Evolutionary conservation across 2,329 filamentous ascomycete species (phyloP).

Genomic region (Nigrograna mackinnonii): DNA sequence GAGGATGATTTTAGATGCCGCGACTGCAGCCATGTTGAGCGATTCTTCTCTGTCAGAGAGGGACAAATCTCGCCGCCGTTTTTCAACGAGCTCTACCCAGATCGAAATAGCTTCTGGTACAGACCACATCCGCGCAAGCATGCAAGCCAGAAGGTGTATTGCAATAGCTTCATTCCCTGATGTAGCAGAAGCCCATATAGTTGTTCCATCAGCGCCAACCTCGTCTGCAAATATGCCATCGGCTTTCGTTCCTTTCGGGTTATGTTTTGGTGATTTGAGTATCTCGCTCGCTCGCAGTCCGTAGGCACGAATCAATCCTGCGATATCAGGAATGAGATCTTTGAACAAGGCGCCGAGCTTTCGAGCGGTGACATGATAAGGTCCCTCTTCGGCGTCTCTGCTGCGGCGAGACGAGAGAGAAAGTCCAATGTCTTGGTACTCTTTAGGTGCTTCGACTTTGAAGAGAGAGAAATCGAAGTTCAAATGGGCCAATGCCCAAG

Average conservation of each 20-base stretch:
- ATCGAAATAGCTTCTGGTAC: slow-evolving; percentile 31
- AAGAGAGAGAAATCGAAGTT: slow-evolving; percentile 51
- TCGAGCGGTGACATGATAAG: slow-evolving; percentile 41
- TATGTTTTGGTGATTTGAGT: neutral
- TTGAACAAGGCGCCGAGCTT: slow-evolving; percentile 47
- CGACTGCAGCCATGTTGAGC: neutral
- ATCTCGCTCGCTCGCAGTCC: slow-evolving; percentile 31
- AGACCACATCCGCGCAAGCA: slow-evolving; percentile 38
- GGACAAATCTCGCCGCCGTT: slow-evolving; percentile 8
- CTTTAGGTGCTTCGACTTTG: slow-evolving; percentile 45
- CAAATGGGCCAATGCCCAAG: slow-evolving; percentile 21
- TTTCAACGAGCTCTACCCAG: slow-evolving; percentile 38
- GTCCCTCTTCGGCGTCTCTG: slow-evolving; percentile 43
- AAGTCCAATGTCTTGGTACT: slow-evolving; percentile 37
- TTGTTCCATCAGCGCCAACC: slow-evolving; percentile 15
- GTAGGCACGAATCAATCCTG: slow-evolving; percentile 39
- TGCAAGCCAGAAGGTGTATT: slow-evolving; percentile 41
- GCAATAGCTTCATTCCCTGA: slow-evolving; percentile 30
- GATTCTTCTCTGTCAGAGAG: neutral
- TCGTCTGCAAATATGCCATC: slow-evolving; percentile 11
- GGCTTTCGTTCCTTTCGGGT: neutral
- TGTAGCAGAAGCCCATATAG: slow-evolving; percentile 23
- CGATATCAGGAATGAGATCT: slow-evolving; percentile 31
- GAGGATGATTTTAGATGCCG: slow-evolving; percentile 5
- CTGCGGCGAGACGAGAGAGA: slow-evolving; percentile 32